These are phyloP conservation scores for Arthrobotrys iridis DNA, from an alignment of 2,329 filamentous ascomycete species.

Conservation along the genomic window DNA sequence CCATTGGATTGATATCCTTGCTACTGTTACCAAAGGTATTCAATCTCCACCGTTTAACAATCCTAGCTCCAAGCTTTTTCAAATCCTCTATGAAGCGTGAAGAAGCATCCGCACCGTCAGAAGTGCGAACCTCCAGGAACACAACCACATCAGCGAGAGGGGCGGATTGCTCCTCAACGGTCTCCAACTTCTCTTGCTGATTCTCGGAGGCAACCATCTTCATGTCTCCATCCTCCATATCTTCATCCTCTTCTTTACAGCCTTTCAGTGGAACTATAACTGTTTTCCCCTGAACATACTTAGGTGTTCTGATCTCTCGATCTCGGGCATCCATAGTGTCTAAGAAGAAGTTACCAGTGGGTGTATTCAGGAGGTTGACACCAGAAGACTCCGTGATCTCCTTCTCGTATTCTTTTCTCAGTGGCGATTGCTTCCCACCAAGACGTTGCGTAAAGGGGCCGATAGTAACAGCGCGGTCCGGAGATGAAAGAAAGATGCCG, in stretches of 20 bases:
- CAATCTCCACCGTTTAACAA: conserved; percentile 37
- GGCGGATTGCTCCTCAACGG: neutral
- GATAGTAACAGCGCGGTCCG: conserved; percentile 43
- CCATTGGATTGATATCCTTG: conserved; percentile 29
- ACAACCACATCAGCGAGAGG: conserved; percentile 12
- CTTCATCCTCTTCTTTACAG: conserved; percentile 19
- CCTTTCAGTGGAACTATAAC: conserved; percentile 39
- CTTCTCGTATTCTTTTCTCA: conserved; percentile 36
- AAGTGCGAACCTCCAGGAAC: conserved; percentile 43
- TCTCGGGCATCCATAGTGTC: conserved; percentile 33
- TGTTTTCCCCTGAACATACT: conserved; percentile 20
- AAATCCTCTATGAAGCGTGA: conserved; percentile 29
- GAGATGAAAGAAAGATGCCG: conserved; percentile 35
- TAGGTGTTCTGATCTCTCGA: conserved; percentile 24
- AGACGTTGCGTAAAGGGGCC: conserved; percentile 38
- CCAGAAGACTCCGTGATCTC: conserved; percentile 34
- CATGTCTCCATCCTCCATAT: conserved; percentile 20
- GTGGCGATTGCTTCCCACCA: conserved; percentile 19
- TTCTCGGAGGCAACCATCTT: neutral
- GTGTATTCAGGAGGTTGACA: conserved; percentile 3
- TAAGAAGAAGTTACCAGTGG: conserved; percentile 42
- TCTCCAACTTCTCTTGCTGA: neutral
- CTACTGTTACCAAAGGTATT: conserved; percentile 19
- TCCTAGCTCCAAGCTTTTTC: conserved; percentile 25
- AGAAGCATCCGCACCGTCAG: conserved; percentile 37